Conservation (phyloP, 2,329 filamentous ascomycete species). For the Apiospora kogelbergensis region DNA sequence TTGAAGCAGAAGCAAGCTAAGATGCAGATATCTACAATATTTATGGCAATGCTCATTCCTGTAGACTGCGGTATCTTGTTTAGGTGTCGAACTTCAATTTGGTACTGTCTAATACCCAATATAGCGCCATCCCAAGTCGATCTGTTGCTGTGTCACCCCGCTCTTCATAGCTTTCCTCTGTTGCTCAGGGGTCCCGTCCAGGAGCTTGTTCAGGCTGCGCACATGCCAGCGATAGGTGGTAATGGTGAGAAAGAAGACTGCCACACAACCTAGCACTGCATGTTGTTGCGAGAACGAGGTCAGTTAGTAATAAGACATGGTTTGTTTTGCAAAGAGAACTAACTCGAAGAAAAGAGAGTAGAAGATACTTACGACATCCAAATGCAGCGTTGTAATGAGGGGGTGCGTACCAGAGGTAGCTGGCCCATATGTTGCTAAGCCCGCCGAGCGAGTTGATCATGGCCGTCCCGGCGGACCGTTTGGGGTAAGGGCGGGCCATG, state of each 20-base stretch:
- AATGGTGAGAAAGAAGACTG: constrained; percentile 22
- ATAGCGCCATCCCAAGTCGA: constrained; percentile 27
- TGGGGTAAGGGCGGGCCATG: constrained; percentile 24
- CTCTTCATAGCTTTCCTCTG: constrained; percentile 22
- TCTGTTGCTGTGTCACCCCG: constrained; percentile 24
- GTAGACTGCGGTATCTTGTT: too few relatives aligned
- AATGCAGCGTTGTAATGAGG: constrained; percentile 28
- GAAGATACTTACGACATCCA: constrained; percentile 11
- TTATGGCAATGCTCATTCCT: too few relatives aligned
- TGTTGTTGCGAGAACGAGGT: neutral
- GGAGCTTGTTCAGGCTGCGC: constrained; percentile 19
- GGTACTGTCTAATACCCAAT: neutral
- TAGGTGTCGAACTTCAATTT: too few relatives aligned
- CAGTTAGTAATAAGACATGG: neutral
- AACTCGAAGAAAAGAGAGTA: constrained; percentile 13
- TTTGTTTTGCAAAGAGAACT: too few relatives aligned
- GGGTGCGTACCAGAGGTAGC: constrained; percentile 27
- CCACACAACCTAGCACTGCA: constrained; percentile 21
- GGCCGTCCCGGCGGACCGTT: constrained; percentile 28
- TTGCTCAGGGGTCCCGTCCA: constrained; percentile 20
- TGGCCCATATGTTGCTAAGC: constrained; percentile 30
- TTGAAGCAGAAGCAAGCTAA: too few relatives aligned
- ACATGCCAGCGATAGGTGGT: constrained; percentile 22
- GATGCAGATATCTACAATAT: too few relatives aligned
- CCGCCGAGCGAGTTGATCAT: constrained; percentile 30